Conservation (phyloP, 192 early-diverging fungal genomes). For the Kickxella alabastrina region DNA sequence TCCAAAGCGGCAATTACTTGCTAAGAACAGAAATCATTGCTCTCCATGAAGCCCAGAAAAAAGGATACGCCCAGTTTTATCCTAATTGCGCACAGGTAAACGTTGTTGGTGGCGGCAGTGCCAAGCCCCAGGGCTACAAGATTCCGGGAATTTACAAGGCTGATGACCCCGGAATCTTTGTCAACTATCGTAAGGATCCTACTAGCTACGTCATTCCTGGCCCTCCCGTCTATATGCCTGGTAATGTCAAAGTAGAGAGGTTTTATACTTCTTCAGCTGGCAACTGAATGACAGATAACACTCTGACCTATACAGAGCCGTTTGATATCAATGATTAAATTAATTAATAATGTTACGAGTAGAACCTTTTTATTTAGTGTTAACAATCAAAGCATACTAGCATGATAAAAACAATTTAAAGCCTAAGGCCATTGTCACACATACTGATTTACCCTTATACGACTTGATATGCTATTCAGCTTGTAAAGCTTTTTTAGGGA, state of each 20-base stretch:
- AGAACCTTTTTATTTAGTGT: too few species aligned
- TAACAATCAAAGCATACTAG: too few species aligned
- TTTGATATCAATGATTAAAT: too few species aligned
- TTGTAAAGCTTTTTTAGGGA: background rate
- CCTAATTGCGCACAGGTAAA: slow-evolving; percentile 2
- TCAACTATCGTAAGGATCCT: background rate
- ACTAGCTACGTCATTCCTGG: background rate
- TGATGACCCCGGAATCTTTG: background rate
- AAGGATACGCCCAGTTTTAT: background rate
- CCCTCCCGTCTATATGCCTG: slow-evolving; percentile 1
- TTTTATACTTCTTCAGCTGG: background rate
- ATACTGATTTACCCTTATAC: too few species aligned
- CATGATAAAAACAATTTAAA: too few species aligned
- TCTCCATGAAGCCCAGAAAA: background rate
- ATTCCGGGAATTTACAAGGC: slow-evolving; percentile 4
- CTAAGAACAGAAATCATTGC: background rate
- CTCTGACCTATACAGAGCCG: too few species aligned
- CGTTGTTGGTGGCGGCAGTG: background rate
- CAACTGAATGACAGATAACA: background rate
- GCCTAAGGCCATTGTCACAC: too few species aligned
- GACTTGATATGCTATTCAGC: background rate
- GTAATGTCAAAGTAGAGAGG: background rate
- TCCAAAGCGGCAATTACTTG: background rate
- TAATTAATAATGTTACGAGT: too few species aligned
- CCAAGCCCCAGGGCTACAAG: background rate